phyloP scores from a whole-genome alignment of 345 rosid species.

The Hypericum androsaemum region DNA sequence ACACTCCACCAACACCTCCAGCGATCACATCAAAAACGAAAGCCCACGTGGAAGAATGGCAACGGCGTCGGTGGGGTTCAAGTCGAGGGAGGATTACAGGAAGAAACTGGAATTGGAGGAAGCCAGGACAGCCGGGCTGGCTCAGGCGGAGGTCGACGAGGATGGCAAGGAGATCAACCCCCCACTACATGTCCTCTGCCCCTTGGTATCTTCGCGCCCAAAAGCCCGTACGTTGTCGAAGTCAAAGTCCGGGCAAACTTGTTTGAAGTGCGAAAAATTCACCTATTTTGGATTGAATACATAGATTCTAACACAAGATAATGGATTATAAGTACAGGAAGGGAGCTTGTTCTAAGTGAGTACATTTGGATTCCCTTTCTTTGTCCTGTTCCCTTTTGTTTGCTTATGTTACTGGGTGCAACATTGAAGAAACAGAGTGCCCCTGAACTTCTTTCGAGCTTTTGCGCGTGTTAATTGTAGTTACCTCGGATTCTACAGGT shows the following conservation, averaged over 20 bases:
- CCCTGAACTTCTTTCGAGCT: too few species aligned
- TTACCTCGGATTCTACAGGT: too few species aligned
- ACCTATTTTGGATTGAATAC: too few species aligned
- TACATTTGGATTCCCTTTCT: neutral
- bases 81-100: conserved; percentile 54
- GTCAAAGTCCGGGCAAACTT: too few species aligned
- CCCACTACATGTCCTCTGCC: conserved; percentile 62
- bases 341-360: conserved; percentile 71
- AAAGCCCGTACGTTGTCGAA: conserved; percentile 53
- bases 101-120: conserved; percentile 62
- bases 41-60: too few species aligned
- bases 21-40: too few species aligned
- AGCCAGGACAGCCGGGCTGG: conserved; percentile 66
- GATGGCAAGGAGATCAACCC: conserved; percentile 59
- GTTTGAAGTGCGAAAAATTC: conserved; percentile 56
- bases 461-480: too few species aligned
- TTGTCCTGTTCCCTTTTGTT: neutral
- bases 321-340: conserved; percentile 62
- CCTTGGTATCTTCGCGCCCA: conserved; percentile 55
- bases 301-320: too few species aligned
- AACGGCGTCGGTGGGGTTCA: too few species aligned
- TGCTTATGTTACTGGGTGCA: neutral
- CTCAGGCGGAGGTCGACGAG: conserved; percentile 61
- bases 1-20: too few species aligned
- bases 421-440: too few species aligned